Percentiles rank a stretch among this genome's conserved stretches.
Evolutionary conservation across 1,284 basidiomycete genomes (phyloP).

Genomic region (Tilletiopsis washingtonensis): DNA sequence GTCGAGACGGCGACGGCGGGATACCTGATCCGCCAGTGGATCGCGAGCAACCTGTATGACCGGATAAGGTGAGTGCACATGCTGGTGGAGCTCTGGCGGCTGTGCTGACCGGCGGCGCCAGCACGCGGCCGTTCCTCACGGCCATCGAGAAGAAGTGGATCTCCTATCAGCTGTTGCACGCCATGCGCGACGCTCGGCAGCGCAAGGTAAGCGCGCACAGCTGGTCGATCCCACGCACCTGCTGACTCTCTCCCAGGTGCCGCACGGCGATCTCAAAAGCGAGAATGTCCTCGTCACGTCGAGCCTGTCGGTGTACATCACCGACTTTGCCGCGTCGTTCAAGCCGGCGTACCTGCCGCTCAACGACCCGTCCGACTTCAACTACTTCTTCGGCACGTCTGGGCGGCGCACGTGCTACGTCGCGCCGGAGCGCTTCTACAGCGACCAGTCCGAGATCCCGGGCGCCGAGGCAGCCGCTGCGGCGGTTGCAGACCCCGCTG

Average conservation of each 20-base stretch:
- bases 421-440: slow-evolving; percentile 92
- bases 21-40: slow-evolving; percentile 89
- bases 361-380: slow-evolving; percentile 95
- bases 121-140: slow-evolving; percentile 89
- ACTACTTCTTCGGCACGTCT: slow-evolving; percentile 94
- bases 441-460: slow-evolving; percentile 61
- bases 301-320: slow-evolving; percentile 89
- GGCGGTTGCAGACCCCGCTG: slow-evolving; percentile 3
- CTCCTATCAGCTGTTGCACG: slow-evolving; percentile 81
- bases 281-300: slow-evolving; percentile 95
- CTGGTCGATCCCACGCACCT: background rate
- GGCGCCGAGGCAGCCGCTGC: slow-evolving; percentile 26
- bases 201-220: slow-evolving; percentile 52
- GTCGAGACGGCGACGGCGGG: slow-evolving; percentile 94
- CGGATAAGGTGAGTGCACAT: slow-evolving; percentile 70
- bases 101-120: slow-evolving; percentile 43
- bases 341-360: slow-evolving; percentile 92
- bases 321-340: slow-evolving; percentile 86
- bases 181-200: slow-evolving; percentile 71
- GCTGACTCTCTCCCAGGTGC: slow-evolving; percentile 54
- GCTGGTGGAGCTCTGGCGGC: background rate
- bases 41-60: slow-evolving; percentile 90
- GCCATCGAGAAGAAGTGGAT: slow-evolving; percentile 97
- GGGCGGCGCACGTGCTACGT: slow-evolving; percentile 88
- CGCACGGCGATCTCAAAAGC: slow-evolving; percentile 96